Conservation (phyloP, 1,284 basidiomycete genomes). For the Austroboletus rostrupii region DNA sequence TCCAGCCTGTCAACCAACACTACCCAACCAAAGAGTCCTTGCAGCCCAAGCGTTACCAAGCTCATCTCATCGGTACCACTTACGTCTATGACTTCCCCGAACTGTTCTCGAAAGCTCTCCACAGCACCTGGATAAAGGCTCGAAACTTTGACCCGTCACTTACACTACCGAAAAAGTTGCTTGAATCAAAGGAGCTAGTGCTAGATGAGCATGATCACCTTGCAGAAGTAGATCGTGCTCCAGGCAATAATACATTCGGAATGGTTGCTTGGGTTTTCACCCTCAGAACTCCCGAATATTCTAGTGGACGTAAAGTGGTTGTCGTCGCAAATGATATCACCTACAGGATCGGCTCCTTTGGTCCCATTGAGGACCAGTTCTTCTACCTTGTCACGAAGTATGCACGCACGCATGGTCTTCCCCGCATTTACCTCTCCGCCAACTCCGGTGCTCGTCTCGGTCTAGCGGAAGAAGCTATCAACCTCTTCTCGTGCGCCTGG, state of each 20-base stretch:
- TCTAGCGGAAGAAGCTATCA: constrained; percentile 88
- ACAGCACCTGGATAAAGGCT: constrained; percentile 86
- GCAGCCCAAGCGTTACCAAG: constrained; percentile 98
- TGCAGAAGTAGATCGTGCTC: constrained; percentile 84
- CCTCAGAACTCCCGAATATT: constrained; percentile 91
- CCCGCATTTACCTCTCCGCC: constrained; percentile 95
- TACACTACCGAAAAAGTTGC: constrained; percentile 70
- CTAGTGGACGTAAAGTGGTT: constrained; percentile 82
- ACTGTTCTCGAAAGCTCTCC: constrained; percentile 94
- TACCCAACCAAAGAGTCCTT: constrained; percentile 99
- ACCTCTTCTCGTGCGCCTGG: constrained; percentile 92
- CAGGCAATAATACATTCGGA: constrained; percentile 92
- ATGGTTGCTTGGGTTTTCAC: constrained; percentile 99
- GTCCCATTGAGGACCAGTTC: constrained; percentile 93
- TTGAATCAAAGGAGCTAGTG: constrained; percentile 89
- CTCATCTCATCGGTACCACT: constrained; percentile 97
- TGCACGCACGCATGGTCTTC: constrained; percentile 83
- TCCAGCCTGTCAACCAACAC: constrained; percentile 87
- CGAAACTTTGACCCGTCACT: constrained; percentile 64
- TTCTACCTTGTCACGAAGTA: constrained; percentile 95
- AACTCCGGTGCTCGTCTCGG: constrained; percentile 98
- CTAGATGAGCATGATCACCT: constrained; percentile 91
- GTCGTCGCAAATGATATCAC: constrained; percentile 99
- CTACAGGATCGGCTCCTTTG: constrained; percentile 97
- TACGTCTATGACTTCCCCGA: constrained; percentile 99